These are phyloP conservation scores for Lentinula novae-zelandiae DNA, from an alignment of 1,284 basidiomycete species.

Conservation along the genomic window DNA sequence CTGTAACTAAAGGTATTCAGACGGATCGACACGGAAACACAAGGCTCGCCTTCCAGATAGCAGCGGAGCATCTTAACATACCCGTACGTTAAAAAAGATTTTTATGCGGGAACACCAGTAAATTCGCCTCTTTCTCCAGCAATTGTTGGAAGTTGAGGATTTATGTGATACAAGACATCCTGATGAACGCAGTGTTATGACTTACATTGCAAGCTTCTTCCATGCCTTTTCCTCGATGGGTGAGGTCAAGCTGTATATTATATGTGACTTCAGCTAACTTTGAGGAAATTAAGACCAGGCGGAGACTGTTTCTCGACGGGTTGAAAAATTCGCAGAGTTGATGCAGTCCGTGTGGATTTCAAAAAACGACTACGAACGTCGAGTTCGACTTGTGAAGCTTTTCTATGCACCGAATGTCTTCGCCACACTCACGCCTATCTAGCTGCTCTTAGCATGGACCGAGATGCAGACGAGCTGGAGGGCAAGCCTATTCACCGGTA, in stretches of 20 bases:
- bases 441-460: slow-evolving; percentile 66
- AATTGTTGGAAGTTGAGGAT: slow-evolving; percentile 95
- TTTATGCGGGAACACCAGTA: neutral
- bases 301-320: slow-evolving; percentile 89
- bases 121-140: slow-evolving; percentile 39
- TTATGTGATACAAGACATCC: slow-evolving; percentile 86
- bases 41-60: slow-evolving; percentile 80
- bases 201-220: slow-evolving; percentile 94
- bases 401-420: neutral
- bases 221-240: slow-evolving; percentile 98
- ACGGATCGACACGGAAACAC: slow-evolving; percentile 80
- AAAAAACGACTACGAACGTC: slow-evolving; percentile 92
- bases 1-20: slow-evolving; percentile 28
- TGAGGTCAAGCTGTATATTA: slow-evolving; percentile 30
- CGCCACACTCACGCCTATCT: slow-evolving; percentile 5
- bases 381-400: slow-evolving; percentile 64
- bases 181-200: slow-evolving; percentile 96
- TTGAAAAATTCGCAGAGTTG: slow-evolving; percentile 94
- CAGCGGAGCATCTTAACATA: slow-evolving; percentile 84
- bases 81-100: slow-evolving; percentile 56
- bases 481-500: slow-evolving; percentile 59
- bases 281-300: slow-evolving; percentile 69
- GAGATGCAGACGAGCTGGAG: slow-evolving; percentile 67
- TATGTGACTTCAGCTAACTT: neutral
- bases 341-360: slow-evolving; percentile 88